Percentiles rank a stretch among this genome's conserved stretches.
Conservation (phyloP, 2,329 filamentous ascomycete genomes). For the Colletotrichum falcatum region DNA sequence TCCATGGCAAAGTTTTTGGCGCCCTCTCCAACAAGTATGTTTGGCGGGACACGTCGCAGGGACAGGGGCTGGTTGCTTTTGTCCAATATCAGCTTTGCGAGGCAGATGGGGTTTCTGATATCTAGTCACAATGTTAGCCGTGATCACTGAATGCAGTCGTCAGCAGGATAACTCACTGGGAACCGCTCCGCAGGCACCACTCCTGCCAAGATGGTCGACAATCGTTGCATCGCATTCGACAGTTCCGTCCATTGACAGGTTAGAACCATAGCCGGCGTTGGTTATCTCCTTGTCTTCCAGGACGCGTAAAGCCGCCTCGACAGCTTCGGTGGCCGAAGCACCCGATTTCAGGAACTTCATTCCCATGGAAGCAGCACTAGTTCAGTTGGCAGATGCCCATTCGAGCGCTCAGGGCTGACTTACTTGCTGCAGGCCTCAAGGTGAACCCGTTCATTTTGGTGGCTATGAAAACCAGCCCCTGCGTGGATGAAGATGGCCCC, state of each 20-base stretch:
- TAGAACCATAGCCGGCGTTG: conserved; percentile 96
- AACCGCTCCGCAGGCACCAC: conserved; percentile 92
- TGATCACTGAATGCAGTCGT: conserved; percentile 1
- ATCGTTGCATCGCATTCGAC: conserved; percentile 97
- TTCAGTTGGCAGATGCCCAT: conserved; percentile 4
- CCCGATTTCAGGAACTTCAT: conserved; percentile 86
- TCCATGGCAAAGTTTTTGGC: conserved; percentile 88
- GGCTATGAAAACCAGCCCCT: conserved; percentile 93
- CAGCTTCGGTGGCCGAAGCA: conserved; percentile 84
- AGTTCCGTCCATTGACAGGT: conserved; percentile 87
- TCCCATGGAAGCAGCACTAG: conserved; percentile 82
- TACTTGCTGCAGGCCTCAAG: conserved; percentile 90
- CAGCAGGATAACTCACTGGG: conserved; percentile 71
- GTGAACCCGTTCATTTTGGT: conserved; percentile 85
- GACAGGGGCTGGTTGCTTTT: conserved; percentile 81
- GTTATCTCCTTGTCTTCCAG: conserved; percentile 97
- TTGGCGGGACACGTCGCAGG: conserved; percentile 89
- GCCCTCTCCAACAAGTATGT: conserved; percentile 87
- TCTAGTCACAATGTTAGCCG: conserved; percentile 62
- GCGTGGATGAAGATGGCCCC: conserved; percentile 95
- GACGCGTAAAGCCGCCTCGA: conserved; percentile 87
- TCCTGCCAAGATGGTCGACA: conserved; percentile 90
- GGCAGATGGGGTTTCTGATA: conserved; percentile 90
- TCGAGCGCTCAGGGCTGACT: conserved; percentile 49
- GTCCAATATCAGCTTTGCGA: conserved; percentile 87